Conservation (phyloP, 2,329 filamentous ascomycete genomes). For the Parastagonospora nodorum region DNA sequence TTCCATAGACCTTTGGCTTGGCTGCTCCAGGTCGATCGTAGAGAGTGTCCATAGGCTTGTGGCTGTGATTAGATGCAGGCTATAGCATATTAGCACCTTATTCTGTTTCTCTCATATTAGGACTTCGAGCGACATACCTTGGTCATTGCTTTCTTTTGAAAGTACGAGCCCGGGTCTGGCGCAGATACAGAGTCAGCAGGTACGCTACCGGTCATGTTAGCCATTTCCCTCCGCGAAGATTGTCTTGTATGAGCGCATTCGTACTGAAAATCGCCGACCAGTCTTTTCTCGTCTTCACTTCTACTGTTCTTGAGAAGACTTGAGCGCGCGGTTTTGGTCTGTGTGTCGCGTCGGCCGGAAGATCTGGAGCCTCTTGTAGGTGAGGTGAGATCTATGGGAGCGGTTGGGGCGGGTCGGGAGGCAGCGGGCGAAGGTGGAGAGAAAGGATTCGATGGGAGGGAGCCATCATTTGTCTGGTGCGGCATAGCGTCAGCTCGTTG, state of each 20-base stretch:
- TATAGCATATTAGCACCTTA: slow-evolving; percentile 2
- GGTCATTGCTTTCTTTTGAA: neutral
- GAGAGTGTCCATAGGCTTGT: slow-evolving; percentile 5
- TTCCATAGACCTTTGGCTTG: slow-evolving; percentile 20
- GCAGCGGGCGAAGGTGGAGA: slow-evolving; percentile 5
- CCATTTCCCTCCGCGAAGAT: neutral
- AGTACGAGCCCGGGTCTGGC: slow-evolving; percentile 13
- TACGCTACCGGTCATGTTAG: slow-evolving; percentile 15
- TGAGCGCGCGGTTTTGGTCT: neutral
- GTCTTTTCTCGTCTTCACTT: slow-evolving; percentile 19
- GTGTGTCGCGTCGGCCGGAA: neutral
- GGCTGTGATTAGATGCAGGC: neutral
- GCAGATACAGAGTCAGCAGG: slow-evolving; percentile 23
- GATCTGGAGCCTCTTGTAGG: neutral
- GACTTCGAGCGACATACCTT: slow-evolving; percentile 6
- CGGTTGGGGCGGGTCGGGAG: neutral
- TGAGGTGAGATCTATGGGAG: slow-evolving; percentile 16
- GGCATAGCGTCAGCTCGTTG: slow-evolving; percentile 22
- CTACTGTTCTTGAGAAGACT: neutral
- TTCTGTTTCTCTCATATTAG: too few species aligned
- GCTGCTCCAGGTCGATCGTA: slow-evolving; percentile 1
- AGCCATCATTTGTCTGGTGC: slow-evolving; percentile 28
- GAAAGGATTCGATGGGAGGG: slow-evolving; percentile 9
- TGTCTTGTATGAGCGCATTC: neutral
- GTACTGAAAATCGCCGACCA: slow-evolving; percentile 24